phyloP scores from a whole-genome alignment of 1,139 yeast genomes.

The Saccharomyces hybrid region DNA sequence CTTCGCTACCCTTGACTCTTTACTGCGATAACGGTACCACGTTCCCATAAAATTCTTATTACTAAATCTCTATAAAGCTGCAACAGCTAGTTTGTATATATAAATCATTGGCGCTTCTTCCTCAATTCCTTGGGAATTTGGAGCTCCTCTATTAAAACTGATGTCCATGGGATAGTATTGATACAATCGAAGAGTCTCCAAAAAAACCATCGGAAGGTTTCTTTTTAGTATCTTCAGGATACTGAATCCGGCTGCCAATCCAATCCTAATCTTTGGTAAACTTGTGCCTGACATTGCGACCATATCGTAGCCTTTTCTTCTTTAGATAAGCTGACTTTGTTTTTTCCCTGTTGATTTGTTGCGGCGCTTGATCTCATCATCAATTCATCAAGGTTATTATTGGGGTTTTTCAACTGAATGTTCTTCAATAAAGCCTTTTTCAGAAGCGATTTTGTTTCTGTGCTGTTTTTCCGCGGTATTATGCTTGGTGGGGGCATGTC shows the following conservation, averaged over 20 bases:
- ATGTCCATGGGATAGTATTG: not conserved
- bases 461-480: constrained; percentile 13
- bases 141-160: not conserved
- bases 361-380: constrained; percentile 3
- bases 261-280: constrained; percentile 48
- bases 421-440: constrained; percentile 27
- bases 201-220: not conserved
- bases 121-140: not conserved
- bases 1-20: not conserved
- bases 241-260: constrained; percentile 50
- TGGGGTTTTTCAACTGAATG: constrained; percentile 16
- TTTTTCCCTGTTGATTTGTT: not conserved
- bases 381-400: constrained; percentile 1
- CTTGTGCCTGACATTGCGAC: constrained; percentile 51
- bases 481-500: constrained; percentile 31
- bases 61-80: not conserved
- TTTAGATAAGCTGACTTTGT: constrained; percentile 37
- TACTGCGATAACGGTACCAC: not conserved
- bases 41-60: not conserved
- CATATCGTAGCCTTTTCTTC: constrained; percentile 51
- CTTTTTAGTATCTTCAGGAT: not conserved
- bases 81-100: not conserved
- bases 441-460: constrained; percentile 11
- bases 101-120: not conserved
- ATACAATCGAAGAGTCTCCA: not conserved